A percentile compares a stretch with the other conserved stretches of the same genome.
These are phyloP conservation scores for Botryotinia convoluta DNA, from an alignment of 2,329 filamentous ascomycete genomes.

Conservation along the genomic window DNA sequence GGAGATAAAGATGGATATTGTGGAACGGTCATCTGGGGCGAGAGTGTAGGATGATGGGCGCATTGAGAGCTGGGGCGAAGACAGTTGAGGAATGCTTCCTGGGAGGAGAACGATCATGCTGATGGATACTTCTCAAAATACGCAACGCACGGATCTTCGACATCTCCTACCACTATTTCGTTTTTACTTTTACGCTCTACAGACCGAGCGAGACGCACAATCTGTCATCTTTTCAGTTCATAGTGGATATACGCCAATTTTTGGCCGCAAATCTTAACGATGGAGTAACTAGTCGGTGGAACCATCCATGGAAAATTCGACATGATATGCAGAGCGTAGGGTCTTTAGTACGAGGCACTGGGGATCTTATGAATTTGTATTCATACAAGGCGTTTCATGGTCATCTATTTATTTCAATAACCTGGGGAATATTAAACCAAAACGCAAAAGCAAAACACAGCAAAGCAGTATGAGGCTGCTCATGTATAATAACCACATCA, in stretches of 20 bases:
- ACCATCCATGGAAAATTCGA: neutral
- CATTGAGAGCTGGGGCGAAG: neutral
- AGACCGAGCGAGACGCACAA: neutral
- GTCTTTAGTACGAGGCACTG: neutral
- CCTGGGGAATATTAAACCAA: neutral
- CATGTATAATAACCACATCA: slow-evolving; percentile 9
- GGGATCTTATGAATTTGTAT: neutral
- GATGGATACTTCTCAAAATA: neutral
- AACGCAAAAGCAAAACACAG: neutral
- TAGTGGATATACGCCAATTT: neutral
- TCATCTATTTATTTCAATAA: slow-evolving; percentile 10
- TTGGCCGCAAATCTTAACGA: neutral
- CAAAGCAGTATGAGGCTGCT: neutral
- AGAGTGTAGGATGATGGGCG: neutral
- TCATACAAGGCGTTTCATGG: slow-evolving; percentile 20
- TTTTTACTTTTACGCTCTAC: neutral
- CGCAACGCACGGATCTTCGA: neutral
- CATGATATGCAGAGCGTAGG: neutral
- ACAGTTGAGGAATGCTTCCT: neutral
- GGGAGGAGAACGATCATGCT: neutral
- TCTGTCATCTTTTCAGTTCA: neutral
- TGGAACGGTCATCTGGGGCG: neutral
- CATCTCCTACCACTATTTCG: neutral
- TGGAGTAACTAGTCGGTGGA: neutral
- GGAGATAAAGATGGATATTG: neutral